Conservation (phyloP, 108 stramenopile genomes). For the Cyclostephanos invisitatus region DNA sequence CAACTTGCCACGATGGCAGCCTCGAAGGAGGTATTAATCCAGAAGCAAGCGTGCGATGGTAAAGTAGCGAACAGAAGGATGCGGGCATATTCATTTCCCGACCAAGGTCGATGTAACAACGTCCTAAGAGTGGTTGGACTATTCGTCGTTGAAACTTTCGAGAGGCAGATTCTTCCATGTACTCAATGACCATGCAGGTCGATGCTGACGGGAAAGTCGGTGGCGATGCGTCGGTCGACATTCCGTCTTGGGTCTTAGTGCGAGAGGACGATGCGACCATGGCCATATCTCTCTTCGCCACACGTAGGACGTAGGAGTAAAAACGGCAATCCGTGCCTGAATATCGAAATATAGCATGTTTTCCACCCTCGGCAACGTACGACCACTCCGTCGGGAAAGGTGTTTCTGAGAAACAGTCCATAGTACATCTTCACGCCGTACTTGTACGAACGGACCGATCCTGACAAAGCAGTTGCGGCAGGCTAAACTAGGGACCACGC, state of each 20-base stretch:
- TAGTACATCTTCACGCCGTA: not conserved
- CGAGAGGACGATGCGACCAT: not conserved
- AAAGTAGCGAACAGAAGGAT: slow-evolving; percentile 20
- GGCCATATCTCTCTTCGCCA: slow-evolving; percentile 36
- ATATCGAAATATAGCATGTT: slow-evolving; percentile 60
- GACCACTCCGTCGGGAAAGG: slow-evolving; percentile 45
- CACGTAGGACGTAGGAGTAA: slow-evolving; percentile 20
- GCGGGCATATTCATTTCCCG: slow-evolving; percentile 19
- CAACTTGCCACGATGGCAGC: slow-evolving; percentile 32
- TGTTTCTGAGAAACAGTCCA: not conserved
- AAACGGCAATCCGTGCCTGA: slow-evolving; percentile 5
- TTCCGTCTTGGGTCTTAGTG: not conserved
- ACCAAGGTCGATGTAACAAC: slow-evolving; percentile 42
- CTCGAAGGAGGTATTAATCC: slow-evolving; percentile 34
- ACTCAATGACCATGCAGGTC: slow-evolving; percentile 5
- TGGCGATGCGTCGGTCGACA: not conserved
- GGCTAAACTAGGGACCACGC: too few relatives aligned
- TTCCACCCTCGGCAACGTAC: slow-evolving; percentile 69
- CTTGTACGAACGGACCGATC: too few relatives aligned
- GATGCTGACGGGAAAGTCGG: not conserved
- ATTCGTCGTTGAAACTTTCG: slow-evolving; percentile 24
- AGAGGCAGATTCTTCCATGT: slow-evolving; percentile 20
- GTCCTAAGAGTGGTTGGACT: slow-evolving; percentile 37
- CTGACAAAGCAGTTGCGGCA: too few relatives aligned
- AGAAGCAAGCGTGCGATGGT: slow-evolving; percentile 24